Base-by-base conservation (phyloP, 73 alveolate genomes). In the Stentor roeselii region DNA sequence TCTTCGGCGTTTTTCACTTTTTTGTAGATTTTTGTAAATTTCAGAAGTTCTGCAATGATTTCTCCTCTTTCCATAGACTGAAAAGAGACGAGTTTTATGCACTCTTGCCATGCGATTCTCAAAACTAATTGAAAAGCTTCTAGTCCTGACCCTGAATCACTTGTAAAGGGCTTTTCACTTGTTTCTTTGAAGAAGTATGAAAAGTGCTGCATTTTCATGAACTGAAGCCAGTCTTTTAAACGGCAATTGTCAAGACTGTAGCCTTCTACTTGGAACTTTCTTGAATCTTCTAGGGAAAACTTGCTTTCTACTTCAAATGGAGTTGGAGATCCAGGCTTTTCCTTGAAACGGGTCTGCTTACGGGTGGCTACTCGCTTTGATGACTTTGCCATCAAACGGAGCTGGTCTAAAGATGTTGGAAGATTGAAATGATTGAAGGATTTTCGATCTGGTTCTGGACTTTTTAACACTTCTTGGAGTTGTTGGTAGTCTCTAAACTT, bases 21-120 rank as follows among this genome's bases (percentile, higher is more conserved):
- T 34, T 40, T 27, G 34, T 67, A 67, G 21, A 21, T 21, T 27
- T 21, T 36, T 27, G 15, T 14, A 21, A 15, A 21, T 34, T n/a
- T 21, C 0, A 32, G 27, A 67, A 67, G n/a, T 36, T 21, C 41
- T 38, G 59, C 39, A 1, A 86, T 34, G 3, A 75, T 30, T 39
- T 82, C 92, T 36, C 92, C 92, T 82, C 88, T 36, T 60, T 82
- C 75, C 3, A 67, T 34, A 41, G 88, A 86, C 2, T 86, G 75
- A 30, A 82, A 61, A 42, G 89, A 59, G 0, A 86, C 88, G 39
- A 82, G 83, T 82, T 88, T 50, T 50, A 50, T 50, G 21, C 67
- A 50, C 21, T 50, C 67, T 50, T 50, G 67, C 21, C 67, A 6
- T 50, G 30, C 67, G 21, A 21, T 21, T 50, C 67, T 50, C 6